Conservation (phyloP, 257 asterid genomes). For the Striga asiatica region DNA sequence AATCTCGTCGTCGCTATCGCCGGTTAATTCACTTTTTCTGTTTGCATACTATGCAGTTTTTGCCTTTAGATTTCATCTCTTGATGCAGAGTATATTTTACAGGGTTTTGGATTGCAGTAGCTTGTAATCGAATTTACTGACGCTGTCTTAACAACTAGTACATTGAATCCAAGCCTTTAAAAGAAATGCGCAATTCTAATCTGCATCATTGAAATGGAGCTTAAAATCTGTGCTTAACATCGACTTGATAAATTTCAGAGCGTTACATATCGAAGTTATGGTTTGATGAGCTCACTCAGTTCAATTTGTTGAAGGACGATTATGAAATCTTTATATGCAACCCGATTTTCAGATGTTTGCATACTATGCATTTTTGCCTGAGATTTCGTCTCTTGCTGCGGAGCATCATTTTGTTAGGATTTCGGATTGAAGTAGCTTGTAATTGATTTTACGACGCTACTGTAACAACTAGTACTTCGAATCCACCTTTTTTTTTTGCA, state of each 20-base stretch:
- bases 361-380: neutral
- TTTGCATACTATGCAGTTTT: neutral
- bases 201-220: neutral
- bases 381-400: neutral
- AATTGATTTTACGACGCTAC: no score
- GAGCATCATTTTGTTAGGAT: neutral
- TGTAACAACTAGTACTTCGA: no score
- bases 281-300: conserved; percentile 56
- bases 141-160: no score
- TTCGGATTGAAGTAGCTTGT: no score
- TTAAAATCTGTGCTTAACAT: neutral
- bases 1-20: neutral
- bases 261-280: conserved; percentile 70
- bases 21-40: neutral
- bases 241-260: conserved; percentile 36
- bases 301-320: conserved; percentile 56
- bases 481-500: no score
- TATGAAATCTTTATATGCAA: conserved; percentile 36
- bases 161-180: no score
- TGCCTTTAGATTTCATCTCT: neutral
- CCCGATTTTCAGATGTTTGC: no score
- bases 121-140: no score
- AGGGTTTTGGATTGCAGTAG: no score
- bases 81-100: no score
- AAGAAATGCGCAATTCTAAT: neutral